Evolutionary conservation across 768 basidiomycete species (phyloP), one percentile per base, ranked within the genome.

Genomic region (Rhizopogon roseolus): DNA sequence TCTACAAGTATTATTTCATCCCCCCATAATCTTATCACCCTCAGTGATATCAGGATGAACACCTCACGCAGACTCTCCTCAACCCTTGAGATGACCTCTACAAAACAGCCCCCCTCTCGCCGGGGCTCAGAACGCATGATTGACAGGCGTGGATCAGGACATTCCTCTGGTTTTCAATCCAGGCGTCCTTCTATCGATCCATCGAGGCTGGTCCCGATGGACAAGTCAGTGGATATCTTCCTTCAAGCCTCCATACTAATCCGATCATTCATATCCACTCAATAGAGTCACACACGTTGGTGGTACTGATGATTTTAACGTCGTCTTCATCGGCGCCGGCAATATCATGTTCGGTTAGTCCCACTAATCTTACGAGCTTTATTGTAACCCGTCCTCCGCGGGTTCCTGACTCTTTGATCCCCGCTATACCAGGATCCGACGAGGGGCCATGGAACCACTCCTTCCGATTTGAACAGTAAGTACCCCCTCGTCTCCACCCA

Each of bases 371-470:
- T 52, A 54, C 41, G 40, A 22, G 22, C 22, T 22, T 22, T 22
- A 22, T 3, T 22, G 34, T 36, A 13, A 2, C 49, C 53, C 27
- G 32, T 25, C 11, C 13, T n/a, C 41, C 29, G 17, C 32, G 17
- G 17, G 51, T 36, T 32, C 46, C 41, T 19, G 29, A 40, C 54
- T 36, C 28, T 51, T 16, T 36, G 19, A 56, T 56, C 41, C 65
- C 52, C 13, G 36, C 37, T 14, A 16, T 50, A 41, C 25, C 67
- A 92, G 90, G 90, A 54, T 92, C 89, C 48, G 82, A 85, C 41
- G 90, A 93, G 65, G 92, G 91, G 41, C 92, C 91, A 17, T 94
- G 91, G 91, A 92, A 94, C 69, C 91, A 93, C 67, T 92, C 89
- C 29, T 88, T 92, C 79, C 88, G 91, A 62, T 80, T 93, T 52